Evolutionary conservation across 2,329 filamentous ascomycete genomes (phyloP).

Genomic region (Fusarium pseudograminearum): DNA sequence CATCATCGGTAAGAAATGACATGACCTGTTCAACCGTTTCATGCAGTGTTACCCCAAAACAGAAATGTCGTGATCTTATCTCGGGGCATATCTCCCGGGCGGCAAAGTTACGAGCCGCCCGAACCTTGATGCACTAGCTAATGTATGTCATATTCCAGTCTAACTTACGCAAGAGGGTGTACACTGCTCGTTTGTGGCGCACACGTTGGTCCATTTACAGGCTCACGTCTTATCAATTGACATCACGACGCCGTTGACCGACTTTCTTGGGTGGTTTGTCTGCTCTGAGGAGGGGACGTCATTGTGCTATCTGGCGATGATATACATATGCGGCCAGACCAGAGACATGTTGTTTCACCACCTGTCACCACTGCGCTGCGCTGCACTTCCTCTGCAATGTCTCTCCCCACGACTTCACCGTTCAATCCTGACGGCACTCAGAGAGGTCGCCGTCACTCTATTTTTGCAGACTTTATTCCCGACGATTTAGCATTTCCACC

Average conservation of each 20-base stretch:
- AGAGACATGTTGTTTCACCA: not conserved
- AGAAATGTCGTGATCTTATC: slow-evolving; percentile 35
- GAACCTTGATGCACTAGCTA: slow-evolving; percentile 17
- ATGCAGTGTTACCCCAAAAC: slow-evolving; percentile 19
- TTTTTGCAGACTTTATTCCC: slow-evolving; percentile 42
- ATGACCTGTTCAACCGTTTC: not conserved
- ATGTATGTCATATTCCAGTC: slow-evolving; percentile 27
- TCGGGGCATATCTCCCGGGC: slow-evolving; percentile 27
- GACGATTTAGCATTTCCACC: slow-evolving; percentile 27
- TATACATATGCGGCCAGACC: not conserved
- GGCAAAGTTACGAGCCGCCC: not conserved
- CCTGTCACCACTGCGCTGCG: not conserved
- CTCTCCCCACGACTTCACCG: slow-evolving; percentile 21
- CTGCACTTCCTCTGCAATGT: slow-evolving; percentile 10
- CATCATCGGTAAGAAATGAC: not conserved
- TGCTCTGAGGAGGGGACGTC: slow-evolving; percentile 3
- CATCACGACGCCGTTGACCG: slow-evolving; percentile 30
- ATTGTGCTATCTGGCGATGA: slow-evolving; percentile 4
- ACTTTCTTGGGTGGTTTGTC: slow-evolving; percentile 4
- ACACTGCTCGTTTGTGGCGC: slow-evolving; percentile 20
- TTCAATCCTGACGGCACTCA: slow-evolving; percentile 8
- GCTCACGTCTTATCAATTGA: slow-evolving; percentile 32
- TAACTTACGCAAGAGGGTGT: slow-evolving; percentile 13
- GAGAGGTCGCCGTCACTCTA: slow-evolving; percentile 33
- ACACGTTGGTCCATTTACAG: slow-evolving; percentile 13